These are phyloP conservation scores for Phytophthora syringae DNA, from an alignment of 352 stramenopile genomes.

Conservation along the genomic window DNA sequence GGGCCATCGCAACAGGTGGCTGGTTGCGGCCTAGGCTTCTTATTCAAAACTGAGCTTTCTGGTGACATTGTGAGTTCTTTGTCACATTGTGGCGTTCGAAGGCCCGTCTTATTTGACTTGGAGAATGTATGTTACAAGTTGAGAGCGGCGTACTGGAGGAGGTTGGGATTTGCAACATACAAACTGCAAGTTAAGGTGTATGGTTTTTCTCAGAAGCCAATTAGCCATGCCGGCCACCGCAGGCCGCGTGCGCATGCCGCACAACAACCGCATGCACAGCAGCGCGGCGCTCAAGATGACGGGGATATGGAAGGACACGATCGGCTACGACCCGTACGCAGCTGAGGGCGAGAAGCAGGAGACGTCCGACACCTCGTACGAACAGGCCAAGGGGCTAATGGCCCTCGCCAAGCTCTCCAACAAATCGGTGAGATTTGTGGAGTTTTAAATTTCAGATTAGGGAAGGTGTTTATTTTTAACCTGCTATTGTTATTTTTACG, in stretches of 20 bases:
- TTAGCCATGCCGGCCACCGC: conserved; percentile 83
- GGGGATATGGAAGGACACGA: conserved; percentile 97
- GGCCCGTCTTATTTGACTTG: conserved; percentile 13
- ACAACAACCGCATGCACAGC: conserved; percentile 98
- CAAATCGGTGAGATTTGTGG: conserved; percentile 69
- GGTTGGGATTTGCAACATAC: background rate
- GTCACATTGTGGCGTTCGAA: too few relatives aligned
- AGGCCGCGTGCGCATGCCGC: conserved; percentile 94
- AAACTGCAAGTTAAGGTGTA: background rate
- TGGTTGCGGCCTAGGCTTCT: conserved; percentile 10
- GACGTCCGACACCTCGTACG: conserved; percentile 74
- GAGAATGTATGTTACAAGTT: conserved; percentile 2
- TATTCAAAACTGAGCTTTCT: conserved; percentile 26
- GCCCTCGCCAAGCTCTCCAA: conserved; percentile 95
- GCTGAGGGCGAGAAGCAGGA: conserved; percentile 63
- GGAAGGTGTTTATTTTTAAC: conserved; percentile 7
- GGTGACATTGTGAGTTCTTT: conserved; percentile 30
- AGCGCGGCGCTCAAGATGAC: conserved; percentile 94
- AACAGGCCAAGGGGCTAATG: conserved; percentile 94
- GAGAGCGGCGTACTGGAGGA: background rate
- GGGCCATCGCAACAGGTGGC: conserved; percentile 21
- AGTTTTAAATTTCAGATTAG: conserved; percentile 5
- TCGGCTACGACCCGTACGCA: conserved; percentile 96
- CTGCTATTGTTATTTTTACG: conserved; percentile 2
- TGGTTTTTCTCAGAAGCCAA: conserved; percentile 10